Evolutionary conservation across 495 filamentous ascomycete genomes (phyloP), one percentile per base, ranked within the genome.

Genomic region (Penicillium crystallinum): DNA sequence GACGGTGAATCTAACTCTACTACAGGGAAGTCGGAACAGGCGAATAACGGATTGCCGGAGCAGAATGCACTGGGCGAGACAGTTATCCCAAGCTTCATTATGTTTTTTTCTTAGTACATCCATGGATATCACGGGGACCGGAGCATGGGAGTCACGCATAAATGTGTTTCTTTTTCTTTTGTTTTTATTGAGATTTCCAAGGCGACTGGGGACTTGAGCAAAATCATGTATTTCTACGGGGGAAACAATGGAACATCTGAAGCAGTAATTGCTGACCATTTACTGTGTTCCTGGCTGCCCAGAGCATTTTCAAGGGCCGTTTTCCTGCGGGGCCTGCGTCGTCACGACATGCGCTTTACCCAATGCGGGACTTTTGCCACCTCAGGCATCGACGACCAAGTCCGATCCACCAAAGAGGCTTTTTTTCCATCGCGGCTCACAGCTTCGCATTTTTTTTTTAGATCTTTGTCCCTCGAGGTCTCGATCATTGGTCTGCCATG

Each of bases 11-110:
- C 66, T 73, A 51, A 70, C 57, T 54, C 17, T 42, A 35, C 14
- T 56, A 19, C 50, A 78, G 73, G 65, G 87, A 89, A 68, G 81
- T 89, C 61, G 87, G 89, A 69, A 88, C 88, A 27, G 86, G 87
- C 34, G 85, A 89, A 66, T 89, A 68, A 82, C 71, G 72, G 27
- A 12, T 54, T 17, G n/a, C 18, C 22, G 40, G 34, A 36, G 25
- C 46, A 30, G 18, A 47, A 27, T 55, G 25, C 25, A n/a, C 15
- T 46, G 12, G 33, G 46, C 34, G 46, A 49, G 46, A 49, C 44
- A 41, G 30, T 49, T 48, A 38, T 48, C 22, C 46, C 46, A 48
- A 48, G 34, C 48, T 42, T 49, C 53, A 53, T 54, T 58, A 39
- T 42, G 14, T 33, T 42, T 47, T 42, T 47, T 47, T 47, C 31